These are phyloP conservation scores for Globisporangium viniferum DNA, from an alignment of 352 stramenopile species.

Conservation along the genomic window DNA sequence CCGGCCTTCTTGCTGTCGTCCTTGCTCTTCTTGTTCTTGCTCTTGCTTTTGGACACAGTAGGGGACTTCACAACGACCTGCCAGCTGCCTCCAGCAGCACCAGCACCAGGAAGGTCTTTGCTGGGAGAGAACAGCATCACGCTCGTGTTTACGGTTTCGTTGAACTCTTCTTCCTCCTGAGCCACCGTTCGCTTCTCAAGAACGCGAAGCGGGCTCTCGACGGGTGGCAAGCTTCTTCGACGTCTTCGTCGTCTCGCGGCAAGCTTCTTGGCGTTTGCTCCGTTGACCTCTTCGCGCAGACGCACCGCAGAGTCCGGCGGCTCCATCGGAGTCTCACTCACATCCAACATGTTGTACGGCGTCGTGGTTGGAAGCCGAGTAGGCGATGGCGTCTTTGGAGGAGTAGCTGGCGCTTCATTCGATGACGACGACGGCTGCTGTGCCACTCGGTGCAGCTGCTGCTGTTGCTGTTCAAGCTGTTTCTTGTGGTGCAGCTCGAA, in stretches of 20 bases:
- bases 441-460: slow-evolving; percentile 18
- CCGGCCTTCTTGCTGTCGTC: background rate
- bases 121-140: slow-evolving; percentile 54
- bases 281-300: slow-evolving; percentile 29
- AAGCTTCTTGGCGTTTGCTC: slow-evolving; percentile 23
- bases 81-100: slow-evolving; percentile 29
- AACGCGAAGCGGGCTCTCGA: slow-evolving; percentile 37
- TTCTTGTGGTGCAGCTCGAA: slow-evolving; percentile 65
- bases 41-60: slow-evolving; percentile 27
- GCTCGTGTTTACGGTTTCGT: background rate
- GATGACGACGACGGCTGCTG: background rate
- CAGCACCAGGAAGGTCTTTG: slow-evolving; percentile 25
- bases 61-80: slow-evolving; percentile 61
- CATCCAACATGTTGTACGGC: slow-evolving; percentile 31
- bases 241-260: slow-evolving; percentile 21
- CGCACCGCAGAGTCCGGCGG: slow-evolving; percentile 18
- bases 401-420: slow-evolving; percentile 1
- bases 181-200: slow-evolving; percentile 34
- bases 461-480: slow-evolving; percentile 33
- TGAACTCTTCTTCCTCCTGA: slow-evolving; percentile 27
- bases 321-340: slow-evolving; percentile 31
- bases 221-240: slow-evolving; percentile 44
- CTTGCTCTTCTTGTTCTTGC: slow-evolving; percentile 16
- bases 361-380: slow-evolving; percentile 16
- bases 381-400: slow-evolving; percentile 29